Conservation (phyloP, 1,139 yeast species). For the Nakaseomyces sp. region DNA sequence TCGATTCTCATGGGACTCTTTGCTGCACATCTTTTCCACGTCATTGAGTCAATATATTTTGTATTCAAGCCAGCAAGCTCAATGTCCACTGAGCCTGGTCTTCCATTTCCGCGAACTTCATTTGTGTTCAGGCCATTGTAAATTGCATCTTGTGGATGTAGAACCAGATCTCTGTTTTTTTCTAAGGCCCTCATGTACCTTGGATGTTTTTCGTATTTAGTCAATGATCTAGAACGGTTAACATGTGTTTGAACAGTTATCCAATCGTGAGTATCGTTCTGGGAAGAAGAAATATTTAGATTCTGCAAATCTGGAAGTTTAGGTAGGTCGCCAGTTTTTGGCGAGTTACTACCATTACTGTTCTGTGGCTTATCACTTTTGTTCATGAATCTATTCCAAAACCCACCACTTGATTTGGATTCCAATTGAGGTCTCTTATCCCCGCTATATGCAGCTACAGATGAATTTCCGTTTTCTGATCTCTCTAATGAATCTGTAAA, state of each 20-base stretch:
- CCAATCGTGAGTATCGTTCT: constrained; percentile 35
- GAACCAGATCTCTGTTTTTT: constrained; percentile 52
- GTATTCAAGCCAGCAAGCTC: constrained; percentile 30
- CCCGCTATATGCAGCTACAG: constrained; percentile 2
- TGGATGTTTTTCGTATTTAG: constrained; percentile 57
- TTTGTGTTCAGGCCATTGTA: constrained; percentile 44
- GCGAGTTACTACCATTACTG: constrained; percentile 14
- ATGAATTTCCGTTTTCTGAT: constrained; percentile 14
- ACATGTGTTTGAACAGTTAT: constrained; percentile 50
- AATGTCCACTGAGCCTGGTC: constrained; percentile 30
- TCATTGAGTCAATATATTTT: constrained; percentile 28
- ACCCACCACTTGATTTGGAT: constrained; percentile 17
- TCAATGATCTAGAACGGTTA: constrained; percentile 67
- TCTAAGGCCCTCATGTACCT: constrained; percentile 65
- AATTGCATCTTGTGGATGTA: constrained; percentile 61
- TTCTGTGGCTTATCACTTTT: constrained; percentile 16
- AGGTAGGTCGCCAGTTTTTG: constrained; percentile 16
- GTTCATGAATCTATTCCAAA: constrained; percentile 21
- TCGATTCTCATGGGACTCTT: constrained; percentile 35
- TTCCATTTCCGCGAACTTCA: constrained; percentile 31
- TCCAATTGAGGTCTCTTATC: background rate
- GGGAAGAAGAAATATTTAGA: constrained; percentile 17
- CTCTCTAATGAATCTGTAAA: constrained; percentile 28
- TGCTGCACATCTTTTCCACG: constrained; percentile 22
- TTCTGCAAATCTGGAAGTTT: constrained; percentile 26